phyloP scores from a whole-genome alignment of 169 alveolate species.

The Plasmodium reichenowi region DNA sequence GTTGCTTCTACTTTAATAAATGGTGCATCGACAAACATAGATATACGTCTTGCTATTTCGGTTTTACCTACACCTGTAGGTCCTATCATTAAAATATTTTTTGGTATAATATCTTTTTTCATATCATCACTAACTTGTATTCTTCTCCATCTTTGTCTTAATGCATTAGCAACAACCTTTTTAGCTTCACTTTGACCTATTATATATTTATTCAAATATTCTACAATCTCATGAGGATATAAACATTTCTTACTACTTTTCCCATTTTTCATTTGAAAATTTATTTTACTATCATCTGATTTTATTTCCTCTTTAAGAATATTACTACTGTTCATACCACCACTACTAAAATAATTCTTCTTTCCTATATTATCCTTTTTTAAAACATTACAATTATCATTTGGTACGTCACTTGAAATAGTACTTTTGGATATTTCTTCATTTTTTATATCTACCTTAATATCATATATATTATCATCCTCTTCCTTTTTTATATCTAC shows the following conservation, averaged over 20 bases:
- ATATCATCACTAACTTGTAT: constrained; percentile 80
- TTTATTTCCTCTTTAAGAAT: background rate
- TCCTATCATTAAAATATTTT: constrained; percentile 91
- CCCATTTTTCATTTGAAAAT: constrained; percentile 22
- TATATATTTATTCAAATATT: constrained; percentile 83
- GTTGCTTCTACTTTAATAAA: constrained; percentile 94
- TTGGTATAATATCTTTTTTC: constrained; percentile 88
- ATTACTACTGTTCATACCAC: background rate
- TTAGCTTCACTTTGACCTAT: constrained; percentile 90
- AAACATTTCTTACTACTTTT: constrained; percentile 36
- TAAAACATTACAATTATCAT: background rate
- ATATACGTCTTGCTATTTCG: constrained; percentile 91
- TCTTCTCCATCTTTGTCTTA: constrained; percentile 85
- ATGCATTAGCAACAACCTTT: constrained; percentile 89
- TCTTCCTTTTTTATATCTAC: background rate
- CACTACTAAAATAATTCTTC: background rate
- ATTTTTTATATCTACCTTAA: too few relatives aligned
- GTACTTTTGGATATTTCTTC: too few relatives aligned
- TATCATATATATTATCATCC: background rate
- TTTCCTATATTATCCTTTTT: background rate
- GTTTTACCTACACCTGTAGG: constrained; percentile 94
- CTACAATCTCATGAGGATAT: constrained; percentile 82
- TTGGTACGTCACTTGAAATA: background rate
- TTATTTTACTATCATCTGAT: background rate
- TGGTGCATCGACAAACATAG: constrained; percentile 90